Conservation (phyloP, 805 yeast genomes). For the Pichia heedii region DNA sequence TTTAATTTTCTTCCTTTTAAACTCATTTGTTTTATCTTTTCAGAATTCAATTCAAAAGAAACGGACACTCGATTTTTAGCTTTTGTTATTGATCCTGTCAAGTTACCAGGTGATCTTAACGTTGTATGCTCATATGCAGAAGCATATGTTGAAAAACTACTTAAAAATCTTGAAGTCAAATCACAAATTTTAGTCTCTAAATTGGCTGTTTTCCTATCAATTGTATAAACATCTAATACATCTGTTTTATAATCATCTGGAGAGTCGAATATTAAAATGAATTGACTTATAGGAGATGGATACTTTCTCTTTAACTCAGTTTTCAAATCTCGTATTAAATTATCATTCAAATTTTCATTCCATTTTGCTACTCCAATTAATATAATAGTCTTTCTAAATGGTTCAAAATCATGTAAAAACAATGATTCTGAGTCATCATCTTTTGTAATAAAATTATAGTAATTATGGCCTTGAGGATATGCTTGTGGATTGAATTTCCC, state of each 20-base stretch:
- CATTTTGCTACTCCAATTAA: constrained; percentile 39
- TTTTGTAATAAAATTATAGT: constrained; percentile 49
- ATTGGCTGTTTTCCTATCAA: constrained; percentile 17
- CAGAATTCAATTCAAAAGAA: constrained; percentile 27
- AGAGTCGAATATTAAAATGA: constrained; percentile 44
- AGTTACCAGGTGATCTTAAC: constrained; percentile 68
- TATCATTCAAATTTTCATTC: constrained; percentile 18
- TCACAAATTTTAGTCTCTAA: constrained; percentile 67
- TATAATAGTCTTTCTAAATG: constrained; percentile 69
- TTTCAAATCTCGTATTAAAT: constrained; percentile 23
- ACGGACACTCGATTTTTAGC: constrained; percentile 21
- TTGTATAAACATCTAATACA: constrained; percentile 11
- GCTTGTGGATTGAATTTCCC: constrained; percentile 76
- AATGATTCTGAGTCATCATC: constrained; percentile 38
- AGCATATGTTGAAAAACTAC: constrained; percentile 57
- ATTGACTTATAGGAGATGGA: constrained; percentile 48
- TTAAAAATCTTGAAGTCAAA: constrained; percentile 54
- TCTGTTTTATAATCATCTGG: constrained; percentile 19
- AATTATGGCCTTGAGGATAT: constrained; percentile 67
- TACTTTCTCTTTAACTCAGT: constrained; percentile 35
- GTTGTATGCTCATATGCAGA: constrained; percentile 72
- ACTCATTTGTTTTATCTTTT: constrained; percentile 30
- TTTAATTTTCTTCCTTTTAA: constrained; percentile 69
- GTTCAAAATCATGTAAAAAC: constrained; percentile 81
- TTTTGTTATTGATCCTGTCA: constrained; percentile 13